A percentile compares a stretch with the other conserved stretches of the same genome.
phyloP scores from a whole-genome alignment of 2,329 filamentous ascomycete genomes.

The Orbilia blumenaviensis region DNA sequence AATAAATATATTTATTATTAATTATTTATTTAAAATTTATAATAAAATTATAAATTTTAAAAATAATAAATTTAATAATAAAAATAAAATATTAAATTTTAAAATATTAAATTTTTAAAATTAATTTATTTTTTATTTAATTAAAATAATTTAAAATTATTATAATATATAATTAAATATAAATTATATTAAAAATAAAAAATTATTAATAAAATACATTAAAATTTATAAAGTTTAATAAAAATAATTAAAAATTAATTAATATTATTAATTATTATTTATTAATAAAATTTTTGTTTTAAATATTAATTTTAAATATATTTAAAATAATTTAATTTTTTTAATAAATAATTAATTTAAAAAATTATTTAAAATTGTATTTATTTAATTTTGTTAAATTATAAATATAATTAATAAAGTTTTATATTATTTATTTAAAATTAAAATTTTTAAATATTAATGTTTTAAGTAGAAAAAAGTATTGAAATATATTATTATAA shows the following conservation, averaged over 20 bases:
- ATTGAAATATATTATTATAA: constrained; percentile 4
- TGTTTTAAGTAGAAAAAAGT: not conserved
- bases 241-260: not conserved
- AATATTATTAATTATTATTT: not conserved
- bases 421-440: not conserved
- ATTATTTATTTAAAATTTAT: not conserved
- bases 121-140: not conserved
- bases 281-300: not conserved
- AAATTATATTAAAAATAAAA: constrained; percentile 6
- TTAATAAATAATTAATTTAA: not conserved
- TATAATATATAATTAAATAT: not conserved
- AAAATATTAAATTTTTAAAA: not conserved
- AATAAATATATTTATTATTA: not conserved
- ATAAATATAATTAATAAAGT: not conserved
- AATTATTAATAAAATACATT: not conserved
- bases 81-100: not conserved
- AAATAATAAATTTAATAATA: not conserved
- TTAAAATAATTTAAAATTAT: not conserved
- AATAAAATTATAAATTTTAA: not conserved
- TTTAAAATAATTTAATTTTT: not conserved
- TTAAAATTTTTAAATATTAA: not conserved
- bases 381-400: not conserved
- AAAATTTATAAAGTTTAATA: not conserved
- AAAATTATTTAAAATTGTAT: not conserved
- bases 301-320: not conserved